phyloP scores from a whole-genome alignment of 495 filamentous ascomycete genomes.

The Rhypophila decipiens region DNA sequence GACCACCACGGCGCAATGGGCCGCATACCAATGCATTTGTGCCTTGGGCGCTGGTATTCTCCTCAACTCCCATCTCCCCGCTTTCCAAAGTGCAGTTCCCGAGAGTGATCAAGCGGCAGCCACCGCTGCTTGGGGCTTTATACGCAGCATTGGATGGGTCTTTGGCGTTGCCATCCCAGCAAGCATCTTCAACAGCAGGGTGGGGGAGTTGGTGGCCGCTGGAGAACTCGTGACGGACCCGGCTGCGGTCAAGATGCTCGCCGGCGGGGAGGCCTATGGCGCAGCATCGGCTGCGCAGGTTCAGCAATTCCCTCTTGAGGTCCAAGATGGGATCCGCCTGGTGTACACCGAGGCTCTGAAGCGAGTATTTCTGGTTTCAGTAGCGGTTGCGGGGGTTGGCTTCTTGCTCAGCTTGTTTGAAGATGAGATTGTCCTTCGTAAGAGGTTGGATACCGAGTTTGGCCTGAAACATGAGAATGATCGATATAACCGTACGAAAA shows the following conservation, averaged over 20 bases:
- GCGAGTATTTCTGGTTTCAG: constrained; percentile 18
- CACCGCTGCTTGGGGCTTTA: constrained; percentile 37
- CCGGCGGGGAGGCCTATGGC: constrained; percentile 15
- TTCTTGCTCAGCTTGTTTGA: constrained; percentile 20
- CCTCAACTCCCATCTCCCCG: constrained; percentile 28
- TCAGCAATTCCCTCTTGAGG: constrained; percentile 10
- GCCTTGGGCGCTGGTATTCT: constrained; percentile 26
- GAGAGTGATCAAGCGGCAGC: constrained; percentile 33
- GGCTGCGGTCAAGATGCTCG: constrained; percentile 10
- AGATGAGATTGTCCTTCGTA: constrained; percentile 20
- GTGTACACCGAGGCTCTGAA: constrained; percentile 16
- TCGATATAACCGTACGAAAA: neutral
- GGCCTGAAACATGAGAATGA: constrained; percentile 3
- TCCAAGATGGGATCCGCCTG: constrained; percentile 12
- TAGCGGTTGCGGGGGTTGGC: constrained; percentile 17
- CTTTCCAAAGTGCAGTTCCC: constrained; percentile 29
- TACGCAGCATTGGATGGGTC: constrained; percentile 39
- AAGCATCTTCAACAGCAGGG: constrained; percentile 41
- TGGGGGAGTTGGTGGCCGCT: constrained; percentile 9
- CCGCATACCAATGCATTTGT: neutral
- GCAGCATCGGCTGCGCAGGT: neutral
- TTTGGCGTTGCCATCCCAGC: constrained; percentile 46
- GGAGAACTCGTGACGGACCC: constrained; percentile 14
- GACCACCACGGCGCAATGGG: constrained; percentile 1
- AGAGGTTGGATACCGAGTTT: constrained; percentile 22